Percentiles rank a stretch among this genome's conserved stretches.
Conservation (phyloP, 345 rosid genomes). For the Nasturtium officinale region DNA sequence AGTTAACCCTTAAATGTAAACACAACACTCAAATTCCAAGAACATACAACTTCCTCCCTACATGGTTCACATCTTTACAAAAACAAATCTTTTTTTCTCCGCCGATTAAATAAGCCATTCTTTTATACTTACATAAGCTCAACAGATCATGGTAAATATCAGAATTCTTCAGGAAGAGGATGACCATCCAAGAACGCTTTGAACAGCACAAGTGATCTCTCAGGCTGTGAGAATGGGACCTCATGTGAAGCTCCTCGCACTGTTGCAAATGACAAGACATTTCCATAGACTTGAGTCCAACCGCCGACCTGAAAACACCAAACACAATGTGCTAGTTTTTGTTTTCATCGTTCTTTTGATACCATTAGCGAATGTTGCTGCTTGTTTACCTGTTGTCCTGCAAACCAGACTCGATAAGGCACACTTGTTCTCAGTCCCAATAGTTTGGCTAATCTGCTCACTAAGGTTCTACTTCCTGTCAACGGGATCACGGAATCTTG, state of each 20-base stretch:
- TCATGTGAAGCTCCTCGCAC: conserved; percentile 96
- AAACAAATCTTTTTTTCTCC: neutral
- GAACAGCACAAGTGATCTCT: conserved; percentile 88
- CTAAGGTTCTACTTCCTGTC: conserved; percentile 80
- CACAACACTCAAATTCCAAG: conserved; percentile 25
- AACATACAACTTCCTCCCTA: conserved; percentile 38
- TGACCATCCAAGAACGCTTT: conserved; percentile 63
- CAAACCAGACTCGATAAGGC: conserved; percentile 90
- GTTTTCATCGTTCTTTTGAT: neutral
- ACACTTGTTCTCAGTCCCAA: conserved; percentile 62
- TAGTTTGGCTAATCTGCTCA: conserved; percentile 58
- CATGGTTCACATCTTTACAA: conserved; percentile 42
- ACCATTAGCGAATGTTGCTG: neutral
- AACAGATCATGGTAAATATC: conserved; percentile 34
- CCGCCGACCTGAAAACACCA: conserved; percentile 77
- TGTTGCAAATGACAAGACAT: conserved; percentile 84
- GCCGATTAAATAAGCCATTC: conserved; percentile 5
- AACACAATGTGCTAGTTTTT: conserved; percentile 12
- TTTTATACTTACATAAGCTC: conserved; percentile 33
- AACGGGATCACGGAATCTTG: conserved; percentile 97
- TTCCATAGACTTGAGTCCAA: conserved; percentile 93
- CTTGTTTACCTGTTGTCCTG: conserved; percentile 68
- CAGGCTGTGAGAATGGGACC: conserved; percentile 96
- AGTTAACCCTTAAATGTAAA: conserved; percentile 37
- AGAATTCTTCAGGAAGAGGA: conserved; percentile 78